Percentiles rank a stretch among this genome's conserved stretches.
phyloP scores from a whole-genome alignment of 2,329 filamentous ascomycete genomes.

The Fusarium oxysporum region DNA sequence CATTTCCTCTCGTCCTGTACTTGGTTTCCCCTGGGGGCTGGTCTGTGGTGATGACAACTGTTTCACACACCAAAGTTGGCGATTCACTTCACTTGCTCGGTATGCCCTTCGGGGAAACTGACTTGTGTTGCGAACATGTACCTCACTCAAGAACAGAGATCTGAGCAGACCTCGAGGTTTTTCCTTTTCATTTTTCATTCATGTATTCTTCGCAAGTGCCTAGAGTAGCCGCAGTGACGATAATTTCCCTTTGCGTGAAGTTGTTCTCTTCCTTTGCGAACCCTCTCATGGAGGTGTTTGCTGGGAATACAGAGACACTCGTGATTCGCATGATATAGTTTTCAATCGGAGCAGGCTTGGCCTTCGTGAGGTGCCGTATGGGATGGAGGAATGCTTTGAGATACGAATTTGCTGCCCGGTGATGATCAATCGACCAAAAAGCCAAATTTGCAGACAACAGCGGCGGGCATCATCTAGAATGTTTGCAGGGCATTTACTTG shows the following conservation, averaged over 20 bases:
- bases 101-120: conserved; percentile 30
- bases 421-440: conserved; percentile 67
- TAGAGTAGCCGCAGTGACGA: conserved; percentile 53
- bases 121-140: conserved; percentile 33
- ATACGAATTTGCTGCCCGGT: conserved; percentile 52
- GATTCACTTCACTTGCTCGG: conserved; percentile 28
- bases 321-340: conserved; percentile 59
- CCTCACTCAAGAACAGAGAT: conserved; percentile 61
- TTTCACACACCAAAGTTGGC: conserved; percentile 39
- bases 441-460: conserved; percentile 68
- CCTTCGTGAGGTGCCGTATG: background rate
- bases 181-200: background rate
- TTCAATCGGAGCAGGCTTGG: conserved; percentile 64
- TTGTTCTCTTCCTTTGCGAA: conserved; percentile 11
- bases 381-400: conserved; percentile 10
- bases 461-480: conserved; percentile 35
- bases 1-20: background rate
- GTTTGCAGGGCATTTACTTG: conserved; percentile 11
- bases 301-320: conserved; percentile 26
- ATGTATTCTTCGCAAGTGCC: conserved; percentile 12
- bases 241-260: conserved; percentile 39
- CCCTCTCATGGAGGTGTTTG: background rate
- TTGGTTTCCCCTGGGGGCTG: background rate
- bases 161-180: conserved; percentile 53
- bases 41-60: conserved; percentile 44